A percentile compares a stretch with the other conserved stretches of the same genome.
Evolutionary conservation across 257 asterid species (phyloP).

Genomic region (Voacanga thouarsii): DNA sequence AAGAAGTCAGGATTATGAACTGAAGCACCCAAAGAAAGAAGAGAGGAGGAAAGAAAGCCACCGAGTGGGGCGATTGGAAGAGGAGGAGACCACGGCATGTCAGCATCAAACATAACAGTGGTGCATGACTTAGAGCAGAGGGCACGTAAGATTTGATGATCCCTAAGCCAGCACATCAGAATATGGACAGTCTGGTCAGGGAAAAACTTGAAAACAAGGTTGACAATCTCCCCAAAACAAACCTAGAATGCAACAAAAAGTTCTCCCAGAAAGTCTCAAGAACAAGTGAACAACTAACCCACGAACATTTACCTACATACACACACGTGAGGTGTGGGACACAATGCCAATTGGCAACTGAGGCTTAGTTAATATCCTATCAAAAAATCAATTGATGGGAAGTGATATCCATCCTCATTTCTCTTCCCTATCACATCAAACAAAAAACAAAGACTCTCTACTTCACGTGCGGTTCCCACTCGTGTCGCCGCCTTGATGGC

Average conservation of each 20-base stretch:
- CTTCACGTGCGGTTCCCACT: conserved; percentile 35
- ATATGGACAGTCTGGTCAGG: background rate
- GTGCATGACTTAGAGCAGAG: background rate
- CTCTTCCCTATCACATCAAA: background rate
- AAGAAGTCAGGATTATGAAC: no score
- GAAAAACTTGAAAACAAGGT: conserved; percentile 7
- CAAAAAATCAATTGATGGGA: background rate
- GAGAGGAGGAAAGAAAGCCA: background rate
- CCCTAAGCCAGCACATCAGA: background rate
- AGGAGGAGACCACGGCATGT: background rate
- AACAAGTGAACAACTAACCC: background rate
- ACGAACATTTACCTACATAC: conserved; percentile 1
- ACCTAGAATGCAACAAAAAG: background rate
- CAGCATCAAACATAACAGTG: background rate
- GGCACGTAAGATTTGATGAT: background rate
- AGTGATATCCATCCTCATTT: background rate
- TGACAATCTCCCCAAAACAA: conserved; percentile 13
- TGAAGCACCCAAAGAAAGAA: background rate
- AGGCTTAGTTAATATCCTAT: background rate
- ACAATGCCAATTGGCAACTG: background rate
- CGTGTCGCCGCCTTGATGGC: conserved; percentile 34
- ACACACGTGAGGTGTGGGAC: conserved; percentile 24
- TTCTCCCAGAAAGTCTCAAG: background rate
- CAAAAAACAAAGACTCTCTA: background rate
- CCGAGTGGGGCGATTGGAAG: background rate